Conservation (phyloP, 2,329 filamentous ascomycete species). For the Aspergillus oerlinghausenensis region DNA sequence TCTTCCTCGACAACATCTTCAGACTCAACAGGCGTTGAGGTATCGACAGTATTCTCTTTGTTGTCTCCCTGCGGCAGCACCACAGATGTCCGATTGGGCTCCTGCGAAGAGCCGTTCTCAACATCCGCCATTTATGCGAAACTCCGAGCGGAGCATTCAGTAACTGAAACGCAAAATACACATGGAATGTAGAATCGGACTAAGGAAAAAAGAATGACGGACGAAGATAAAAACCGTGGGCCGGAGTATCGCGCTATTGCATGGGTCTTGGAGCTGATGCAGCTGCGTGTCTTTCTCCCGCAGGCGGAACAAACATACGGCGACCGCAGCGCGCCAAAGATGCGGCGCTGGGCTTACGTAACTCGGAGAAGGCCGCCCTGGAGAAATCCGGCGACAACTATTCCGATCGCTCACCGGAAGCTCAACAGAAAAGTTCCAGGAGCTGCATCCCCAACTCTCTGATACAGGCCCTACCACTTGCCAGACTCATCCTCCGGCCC, state of each 20-base stretch:
- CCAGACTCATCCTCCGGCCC: slow-evolving; percentile 16
- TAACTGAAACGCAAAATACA: slow-evolving; percentile 21
- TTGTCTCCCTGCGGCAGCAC: slow-evolving; percentile 23
- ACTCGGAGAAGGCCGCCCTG: slow-evolving; percentile 6
- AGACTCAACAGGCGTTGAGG: slow-evolving; percentile 20
- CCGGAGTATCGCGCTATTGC: neutral
- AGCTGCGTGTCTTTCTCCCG: slow-evolving; percentile 29
- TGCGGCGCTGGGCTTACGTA: slow-evolving; percentile 19
- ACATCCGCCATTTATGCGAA: slow-evolving; percentile 40
- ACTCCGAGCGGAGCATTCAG: slow-evolving; percentile 31
- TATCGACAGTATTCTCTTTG: slow-evolving; percentile 27
- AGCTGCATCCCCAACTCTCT: slow-evolving; percentile 25
- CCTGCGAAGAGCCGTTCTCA: slow-evolving; percentile 30
- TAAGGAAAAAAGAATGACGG: slow-evolving; percentile 13
- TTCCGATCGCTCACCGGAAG: slow-evolving; percentile 37
- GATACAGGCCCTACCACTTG: slow-evolving; percentile 25
- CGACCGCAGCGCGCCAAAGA: slow-evolving; percentile 11
- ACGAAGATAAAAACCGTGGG: slow-evolving; percentile 1
- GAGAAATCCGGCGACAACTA: slow-evolving; percentile 22
- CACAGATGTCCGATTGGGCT: slow-evolving; percentile 25
- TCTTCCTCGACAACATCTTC: slow-evolving; percentile 25
- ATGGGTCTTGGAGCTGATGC: slow-evolving; percentile 10
- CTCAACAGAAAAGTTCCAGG: slow-evolving; percentile 41
- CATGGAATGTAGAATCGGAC: slow-evolving; percentile 25
- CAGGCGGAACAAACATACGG: slow-evolving; percentile 21